phyloP scores from a whole-genome alignment of 2,329 filamentous ascomycete species.

The Xylariomycetidae sp. region DNA sequence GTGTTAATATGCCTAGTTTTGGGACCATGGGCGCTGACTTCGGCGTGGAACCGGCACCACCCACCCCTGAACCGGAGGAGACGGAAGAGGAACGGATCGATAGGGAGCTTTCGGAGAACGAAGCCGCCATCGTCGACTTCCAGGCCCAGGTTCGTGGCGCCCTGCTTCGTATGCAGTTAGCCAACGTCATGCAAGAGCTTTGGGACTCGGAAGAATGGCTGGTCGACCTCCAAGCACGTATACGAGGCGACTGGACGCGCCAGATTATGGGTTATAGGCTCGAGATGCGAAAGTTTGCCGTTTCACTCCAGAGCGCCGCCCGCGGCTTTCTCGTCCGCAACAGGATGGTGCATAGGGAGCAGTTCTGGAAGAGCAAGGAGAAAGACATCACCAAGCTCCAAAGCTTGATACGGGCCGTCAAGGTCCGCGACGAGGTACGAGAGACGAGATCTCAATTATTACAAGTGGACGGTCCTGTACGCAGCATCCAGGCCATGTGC shows the following conservation, averaged over 20 bases:
- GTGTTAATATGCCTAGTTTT: conserved; percentile 95
- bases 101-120: conserved; percentile 74
- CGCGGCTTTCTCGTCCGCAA: conserved; percentile 71
- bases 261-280: conserved; percentile 79
- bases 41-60: conserved; percentile 70
- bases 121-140: conserved; percentile 67
- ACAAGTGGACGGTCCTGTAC: conserved; percentile 58
- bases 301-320: conserved; percentile 71
- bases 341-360: conserved; percentile 56
- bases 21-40: conserved; percentile 96
- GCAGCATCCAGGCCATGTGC: conserved; percentile 60
- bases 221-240: conserved; percentile 76
- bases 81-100: conserved; percentile 86
- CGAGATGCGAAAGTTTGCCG: conserved; percentile 76
- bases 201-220: conserved; percentile 82
- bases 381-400: conserved; percentile 73
- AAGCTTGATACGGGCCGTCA: conserved; percentile 69
- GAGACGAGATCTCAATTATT: conserved; percentile 55
- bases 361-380: conserved; percentile 67
- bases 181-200: conserved; percentile 77
- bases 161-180: conserved; percentile 69
- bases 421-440: conserved; percentile 55
- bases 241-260: conserved; percentile 82
- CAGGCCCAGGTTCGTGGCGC: conserved; percentile 86
- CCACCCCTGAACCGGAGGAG: conserved; percentile 73